These are phyloP conservation scores for Rhodotorula mucilaginosa DNA, from an alignment of 1,284 basidiomycete genomes.

Conservation along the genomic window DNA sequence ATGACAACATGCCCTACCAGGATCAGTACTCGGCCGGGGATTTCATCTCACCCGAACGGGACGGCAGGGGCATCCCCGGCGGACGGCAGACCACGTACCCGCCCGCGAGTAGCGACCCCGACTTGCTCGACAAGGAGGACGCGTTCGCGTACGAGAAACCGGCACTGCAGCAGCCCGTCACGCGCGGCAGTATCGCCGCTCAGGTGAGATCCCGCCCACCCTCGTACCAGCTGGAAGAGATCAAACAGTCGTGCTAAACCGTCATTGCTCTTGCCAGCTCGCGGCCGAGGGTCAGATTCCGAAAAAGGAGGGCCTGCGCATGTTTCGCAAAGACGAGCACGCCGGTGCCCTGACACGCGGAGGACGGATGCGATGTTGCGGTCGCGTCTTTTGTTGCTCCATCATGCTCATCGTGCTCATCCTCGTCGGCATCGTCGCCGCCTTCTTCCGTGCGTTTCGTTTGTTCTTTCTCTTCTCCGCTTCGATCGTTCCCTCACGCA, in stretches of 20 bases:
- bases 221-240: no score
- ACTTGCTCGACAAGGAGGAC: slow-evolving; percentile 12
- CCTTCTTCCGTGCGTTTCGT: slow-evolving; percentile 42
- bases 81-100: slow-evolving; percentile 28
- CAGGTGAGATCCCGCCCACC: slow-evolving; percentile 29
- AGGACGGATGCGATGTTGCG: slow-evolving; percentile 40
- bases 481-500: neutral
- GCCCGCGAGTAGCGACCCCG: slow-evolving; percentile 6
- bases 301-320: slow-evolving; percentile 46
- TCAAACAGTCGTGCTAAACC: neutral
- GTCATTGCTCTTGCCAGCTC: slow-evolving; percentile 29
- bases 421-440: slow-evolving; percentile 45
- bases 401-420: slow-evolving; percentile 44
- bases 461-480: neutral
- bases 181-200: slow-evolving; percentile 42
- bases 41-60: slow-evolving; percentile 15
- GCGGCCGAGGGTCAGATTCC: slow-evolving; percentile 47
- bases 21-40: slow-evolving; percentile 19
- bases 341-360: slow-evolving; percentile 43
- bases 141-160: slow-evolving; percentile 16
- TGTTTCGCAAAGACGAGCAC: slow-evolving; percentile 47
- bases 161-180: slow-evolving; percentile 23
- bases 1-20: neutral
- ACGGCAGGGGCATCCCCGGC: slow-evolving; percentile 15
- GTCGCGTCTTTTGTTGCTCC: slow-evolving; percentile 45